Evolutionary conservation across 1,284 basidiomycete genomes (phyloP).

Genomic region (Phaffia rhodozyma): DNA sequence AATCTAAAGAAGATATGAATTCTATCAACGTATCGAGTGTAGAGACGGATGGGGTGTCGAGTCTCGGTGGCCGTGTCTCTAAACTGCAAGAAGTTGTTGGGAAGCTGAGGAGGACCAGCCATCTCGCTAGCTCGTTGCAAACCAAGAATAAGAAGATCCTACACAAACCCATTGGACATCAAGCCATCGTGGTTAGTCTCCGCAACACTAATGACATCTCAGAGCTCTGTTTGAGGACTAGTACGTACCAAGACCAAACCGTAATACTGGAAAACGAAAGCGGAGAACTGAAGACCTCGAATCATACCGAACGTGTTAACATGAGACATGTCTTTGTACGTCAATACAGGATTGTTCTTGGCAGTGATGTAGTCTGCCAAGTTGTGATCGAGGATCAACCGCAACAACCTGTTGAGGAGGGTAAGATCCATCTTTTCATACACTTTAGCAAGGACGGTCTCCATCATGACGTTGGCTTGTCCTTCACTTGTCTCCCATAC

Average conservation of each 20-base stretch:
- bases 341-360: constrained; percentile 89
- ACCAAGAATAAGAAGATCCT: constrained; percentile 80
- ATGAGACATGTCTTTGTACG: constrained; percentile 64
- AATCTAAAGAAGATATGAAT: constrained; percentile 95
- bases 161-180: background rate
- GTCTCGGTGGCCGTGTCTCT: constrained; percentile 86
- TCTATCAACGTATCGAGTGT: constrained; percentile 82
- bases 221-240: background rate
- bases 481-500: constrained; percentile 95
- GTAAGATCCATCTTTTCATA: constrained; percentile 98
- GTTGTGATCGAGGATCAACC: constrained; percentile 92
- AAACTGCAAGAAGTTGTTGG: constrained; percentile 93
- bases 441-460: constrained; percentile 87
- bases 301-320: constrained; percentile 83
- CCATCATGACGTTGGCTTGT: constrained; percentile 94
- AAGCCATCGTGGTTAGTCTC: background rate
- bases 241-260: constrained; percentile 53
- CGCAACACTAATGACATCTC: background rate
- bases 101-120: constrained; percentile 88
- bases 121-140: constrained; percentile 90
- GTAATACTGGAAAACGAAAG: constrained; percentile 96
- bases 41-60: constrained; percentile 84
- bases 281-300: constrained; percentile 87
- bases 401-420: constrained; percentile 78
- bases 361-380: constrained; percentile 95